phyloP scores from a whole-genome alignment of 2,329 filamentous ascomycete species.

The Trichoderma sp. region DNA sequence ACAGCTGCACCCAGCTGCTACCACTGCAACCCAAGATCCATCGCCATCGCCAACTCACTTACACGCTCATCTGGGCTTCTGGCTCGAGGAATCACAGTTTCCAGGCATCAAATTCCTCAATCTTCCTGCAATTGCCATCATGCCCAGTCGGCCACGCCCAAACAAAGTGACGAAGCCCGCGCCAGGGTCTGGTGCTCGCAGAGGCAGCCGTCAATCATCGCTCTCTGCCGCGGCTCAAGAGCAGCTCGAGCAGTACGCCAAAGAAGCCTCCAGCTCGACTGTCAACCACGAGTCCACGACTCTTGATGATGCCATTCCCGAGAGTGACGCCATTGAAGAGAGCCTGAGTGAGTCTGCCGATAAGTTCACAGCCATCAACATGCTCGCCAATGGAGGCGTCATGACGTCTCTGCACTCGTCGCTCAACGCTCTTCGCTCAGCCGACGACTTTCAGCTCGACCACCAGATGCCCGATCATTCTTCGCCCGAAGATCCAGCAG shows the following conservation, averaged over 20 bases:
- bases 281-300: neutral
- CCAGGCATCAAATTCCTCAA: neutral
- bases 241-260: slow-evolving; percentile 32
- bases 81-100: neutral
- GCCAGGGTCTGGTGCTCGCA: slow-evolving; percentile 21
- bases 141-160: slow-evolving; percentile 36
- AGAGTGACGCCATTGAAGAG: slow-evolving; percentile 2
- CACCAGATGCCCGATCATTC: slow-evolving; percentile 12
- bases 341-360: slow-evolving; percentile 18
- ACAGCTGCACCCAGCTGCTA: slow-evolving; percentile 27
- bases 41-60: slow-evolving; percentile 19
- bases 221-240: slow-evolving; percentile 28
- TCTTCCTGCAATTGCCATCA: neutral
- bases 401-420: slow-evolving; percentile 15
- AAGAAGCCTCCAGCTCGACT: slow-evolving; percentile 11
- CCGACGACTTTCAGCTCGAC: slow-evolving; percentile 16
- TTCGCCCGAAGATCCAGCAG: slow-evolving; percentile 6
- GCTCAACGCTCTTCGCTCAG: slow-evolving; percentile 4
- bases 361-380: slow-evolving; percentile 17
- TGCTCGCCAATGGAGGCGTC: slow-evolving; percentile 18
- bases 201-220: slow-evolving; percentile 27
- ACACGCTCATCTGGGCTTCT: slow-evolving; percentile 8
- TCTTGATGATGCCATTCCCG: neutral
- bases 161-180: slow-evolving; percentile 45
- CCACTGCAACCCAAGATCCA: neutral